Evolutionary conservation across 441 rosid species (phyloP), one percentile per base, ranked within the genome.

Genomic region (Gossypium aridum): DNA sequence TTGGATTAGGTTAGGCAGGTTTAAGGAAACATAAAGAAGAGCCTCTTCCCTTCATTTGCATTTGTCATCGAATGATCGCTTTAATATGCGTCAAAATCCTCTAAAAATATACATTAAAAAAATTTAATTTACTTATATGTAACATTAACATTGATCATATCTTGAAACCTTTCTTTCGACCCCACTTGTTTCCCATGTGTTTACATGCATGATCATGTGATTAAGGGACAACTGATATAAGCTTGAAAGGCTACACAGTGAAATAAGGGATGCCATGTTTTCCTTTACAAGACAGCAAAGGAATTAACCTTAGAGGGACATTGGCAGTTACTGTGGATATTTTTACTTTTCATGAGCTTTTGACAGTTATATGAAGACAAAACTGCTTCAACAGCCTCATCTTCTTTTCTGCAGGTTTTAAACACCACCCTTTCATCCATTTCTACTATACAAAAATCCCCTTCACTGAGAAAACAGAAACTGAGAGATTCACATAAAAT

Each of bases 111-210:
- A 56, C 20, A 3, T 2, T 9, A n/a, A 2, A 0, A 2, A 57
- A 57, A 1, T 56, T 19, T 2, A 55, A 56, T 2, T 19, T 7
- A 2, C 20, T 19, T 56, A 56, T 22, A 57, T 19, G 8, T 20
- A 20, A 56, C 26, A 59, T 10, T 59, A 9, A 22, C 4, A 20
- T 56, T 7, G 10, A 19, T 28, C 14, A 17, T 34, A 55, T 26
- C 26, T 19, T 14, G 25, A 8, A 19, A 28, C 28, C n/a, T 64
- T 39, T 45, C 7, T 37, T 14, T 25, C 6, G 12, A 73, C 13
- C 77, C 75, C 78, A 65, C 66, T 53, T 53, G 77, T 9, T 62
- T 66, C 23, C 75, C 78, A 74, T 74, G 76, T 39, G 31, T 72
- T 72, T 5, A 13, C 22, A 17, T 72, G 65, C 25, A 14, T 68